Evolutionary conservation across 768 basidiomycete species (phyloP).

Genomic region (Termitomyces titanicus): DNA sequence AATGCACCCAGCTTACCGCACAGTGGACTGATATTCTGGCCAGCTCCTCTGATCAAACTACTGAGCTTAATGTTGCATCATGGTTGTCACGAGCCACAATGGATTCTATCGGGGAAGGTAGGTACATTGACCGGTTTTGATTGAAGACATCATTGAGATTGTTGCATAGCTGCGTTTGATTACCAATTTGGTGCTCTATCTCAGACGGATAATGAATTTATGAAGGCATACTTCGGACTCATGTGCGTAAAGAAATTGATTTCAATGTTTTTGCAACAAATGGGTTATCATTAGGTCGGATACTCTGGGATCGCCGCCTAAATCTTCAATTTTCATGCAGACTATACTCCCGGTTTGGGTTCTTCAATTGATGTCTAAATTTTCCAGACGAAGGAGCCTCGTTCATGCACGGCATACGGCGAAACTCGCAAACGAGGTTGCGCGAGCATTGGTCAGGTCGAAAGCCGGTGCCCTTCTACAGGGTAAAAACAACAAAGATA

Average conservation of each 20-base stretch:
- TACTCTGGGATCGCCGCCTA: conserved; percentile 45
- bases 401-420: conserved; percentile 45
- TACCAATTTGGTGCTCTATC: conserved; percentile 54
- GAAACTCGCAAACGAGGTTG: conserved; percentile 39
- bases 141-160: neutral
- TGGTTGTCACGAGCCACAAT: conserved; percentile 49
- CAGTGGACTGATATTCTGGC: conserved; percentile 52
- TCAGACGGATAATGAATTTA: conserved; percentile 47
- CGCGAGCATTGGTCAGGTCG: conserved; percentile 41
- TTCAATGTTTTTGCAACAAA: neutral
- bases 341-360: conserved; percentile 45
- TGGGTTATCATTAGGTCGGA: conserved; percentile 33
- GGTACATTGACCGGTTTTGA: neutral
- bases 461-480: conserved; percentile 45
- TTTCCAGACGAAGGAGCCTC: conserved; percentile 39
- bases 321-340: conserved; percentile 43
- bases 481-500: conserved; percentile 49
- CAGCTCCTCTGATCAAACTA: conserved; percentile 34
- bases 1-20: conserved; percentile 34
- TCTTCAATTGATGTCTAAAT: conserved; percentile 43
- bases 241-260: conserved; percentile 27
- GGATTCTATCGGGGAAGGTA: conserved; percentile 51
- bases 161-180: conserved; percentile 44
- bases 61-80: conserved; percentile 43
- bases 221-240: conserved; percentile 50